These are phyloP conservation scores for Phytophthora boehmeriae DNA, from an alignment of 352 stramenopile genomes.

Conservation along the genomic window DNA sequence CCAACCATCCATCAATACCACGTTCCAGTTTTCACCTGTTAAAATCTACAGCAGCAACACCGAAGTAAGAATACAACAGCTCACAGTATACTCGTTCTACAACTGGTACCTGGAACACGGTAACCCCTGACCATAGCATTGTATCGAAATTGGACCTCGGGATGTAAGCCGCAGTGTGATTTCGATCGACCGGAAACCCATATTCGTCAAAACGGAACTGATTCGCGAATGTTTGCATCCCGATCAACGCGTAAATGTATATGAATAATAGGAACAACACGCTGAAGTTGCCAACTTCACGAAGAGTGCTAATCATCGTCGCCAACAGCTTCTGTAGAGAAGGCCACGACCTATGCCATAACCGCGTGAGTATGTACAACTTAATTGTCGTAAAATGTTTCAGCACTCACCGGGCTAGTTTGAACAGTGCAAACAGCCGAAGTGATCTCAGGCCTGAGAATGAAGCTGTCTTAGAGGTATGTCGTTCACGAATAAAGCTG, in stretches of 20 bases:
- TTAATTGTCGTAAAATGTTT: conserved; percentile 40
- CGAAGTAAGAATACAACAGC: not conserved
- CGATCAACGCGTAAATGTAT: conserved; percentile 93
- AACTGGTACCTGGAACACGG: conserved; percentile 62
- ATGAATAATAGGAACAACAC: conserved; percentile 94
- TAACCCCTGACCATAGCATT: conserved; percentile 71
- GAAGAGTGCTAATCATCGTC: conserved; percentile 90
- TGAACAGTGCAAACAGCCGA: conserved; percentile 90
- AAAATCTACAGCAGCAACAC: conserved; percentile 82
- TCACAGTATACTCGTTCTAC: not conserved
- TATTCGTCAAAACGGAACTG: conserved; percentile 87
- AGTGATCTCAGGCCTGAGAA: conserved; percentile 88
- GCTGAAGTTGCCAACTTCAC: conserved; percentile 92
- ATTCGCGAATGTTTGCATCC: conserved; percentile 94
- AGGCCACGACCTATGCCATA: conserved; percentile 75
- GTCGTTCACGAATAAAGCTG: conserved; percentile 31
- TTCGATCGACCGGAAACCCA: conserved; percentile 47
- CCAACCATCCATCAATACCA: conserved; percentile 90
- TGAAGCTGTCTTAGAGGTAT: conserved; percentile 31
- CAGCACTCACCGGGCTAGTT: conserved; percentile 74
- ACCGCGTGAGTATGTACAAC: not conserved
- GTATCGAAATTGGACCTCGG: conserved; percentile 73
- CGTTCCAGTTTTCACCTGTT: conserved; percentile 93
- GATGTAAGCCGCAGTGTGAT: conserved; percentile 40
- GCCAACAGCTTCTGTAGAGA: conserved; percentile 90